Percentiles rank a stretch among this genome's conserved stretches.
Conservation (phyloP, 768 basidiomycete genomes). For the Mycena venus region DNA sequence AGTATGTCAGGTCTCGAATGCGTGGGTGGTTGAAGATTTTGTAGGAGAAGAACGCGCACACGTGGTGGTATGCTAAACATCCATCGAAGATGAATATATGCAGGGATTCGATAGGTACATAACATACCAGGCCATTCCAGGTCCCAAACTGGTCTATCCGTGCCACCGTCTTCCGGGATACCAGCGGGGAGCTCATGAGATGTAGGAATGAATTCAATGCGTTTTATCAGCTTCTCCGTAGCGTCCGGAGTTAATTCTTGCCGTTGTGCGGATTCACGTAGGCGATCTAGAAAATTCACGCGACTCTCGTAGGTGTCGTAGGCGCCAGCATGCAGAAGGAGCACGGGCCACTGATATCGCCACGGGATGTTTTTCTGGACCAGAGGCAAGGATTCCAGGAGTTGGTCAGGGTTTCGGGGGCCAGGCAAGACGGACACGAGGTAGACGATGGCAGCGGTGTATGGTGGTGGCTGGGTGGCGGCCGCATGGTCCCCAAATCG, state of each 20-base stretch:
- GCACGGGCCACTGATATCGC: conserved; percentile 4
- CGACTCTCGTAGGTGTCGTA: not conserved
- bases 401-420: not conserved
- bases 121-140: conserved; percentile 15
- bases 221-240: not conserved
- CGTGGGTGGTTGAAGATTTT: conserved; percentile 36
- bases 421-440: not conserved
- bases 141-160: not conserved
- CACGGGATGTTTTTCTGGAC: conserved; percentile 13
- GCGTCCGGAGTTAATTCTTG: not conserved
- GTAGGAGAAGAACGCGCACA: conserved; percentile 36
- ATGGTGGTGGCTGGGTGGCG: not conserved
- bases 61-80: conserved; percentile 37
- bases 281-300: not conserved
- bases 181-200: conserved; percentile 5
- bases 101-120: not conserved
- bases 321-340: not conserved
- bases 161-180: not conserved
- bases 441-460: conserved; percentile 4
- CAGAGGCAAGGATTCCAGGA: not conserved
- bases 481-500: not conserved
- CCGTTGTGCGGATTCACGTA: not conserved
- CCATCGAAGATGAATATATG: not conserved
- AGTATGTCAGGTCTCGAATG: conserved; percentile 33
- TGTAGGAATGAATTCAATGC: conserved; percentile 6